phyloP scores from a whole-genome alignment of 2,329 filamentous ascomycete species.

The Ceratocystis smalleyi region DNA sequence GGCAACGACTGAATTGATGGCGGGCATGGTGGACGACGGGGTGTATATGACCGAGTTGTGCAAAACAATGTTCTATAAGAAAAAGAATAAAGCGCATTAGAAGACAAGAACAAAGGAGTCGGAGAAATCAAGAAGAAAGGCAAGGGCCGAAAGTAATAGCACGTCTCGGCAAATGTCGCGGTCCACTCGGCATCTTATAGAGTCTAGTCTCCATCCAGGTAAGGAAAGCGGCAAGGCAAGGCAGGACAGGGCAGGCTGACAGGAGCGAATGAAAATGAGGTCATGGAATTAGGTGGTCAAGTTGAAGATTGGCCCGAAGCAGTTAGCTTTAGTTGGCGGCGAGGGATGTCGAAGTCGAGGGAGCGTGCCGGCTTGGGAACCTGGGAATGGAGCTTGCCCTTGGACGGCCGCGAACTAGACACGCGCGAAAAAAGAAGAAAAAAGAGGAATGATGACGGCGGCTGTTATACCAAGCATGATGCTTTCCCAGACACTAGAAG shows the following conservation, averaged over 20 bases:
- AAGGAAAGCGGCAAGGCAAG: neutral
- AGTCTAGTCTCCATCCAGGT: neutral
- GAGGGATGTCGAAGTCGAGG: neutral
- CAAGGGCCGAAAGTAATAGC: neutral
- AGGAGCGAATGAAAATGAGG: neutral
- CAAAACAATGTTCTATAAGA: neutral
- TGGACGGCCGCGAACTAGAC: neutral
- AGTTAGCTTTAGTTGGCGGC: neutral
- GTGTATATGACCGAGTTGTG: slow-evolving; percentile 18
- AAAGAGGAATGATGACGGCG: neutral
- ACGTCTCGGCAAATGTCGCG: neutral
- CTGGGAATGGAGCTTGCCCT: neutral
- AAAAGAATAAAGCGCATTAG: neutral
- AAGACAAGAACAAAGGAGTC: neutral
- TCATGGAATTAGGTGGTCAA: neutral
- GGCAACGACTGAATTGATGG: slow-evolving; percentile 27
- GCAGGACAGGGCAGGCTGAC: neutral
- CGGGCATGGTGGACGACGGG: slow-evolving; percentile 26
- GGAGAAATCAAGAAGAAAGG: neutral
- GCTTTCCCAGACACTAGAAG: neutral
- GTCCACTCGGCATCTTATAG: neutral
- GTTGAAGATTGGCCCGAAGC: neutral
- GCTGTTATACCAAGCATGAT: neutral
- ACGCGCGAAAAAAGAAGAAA: neutral
- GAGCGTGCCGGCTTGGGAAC: neutral